Conservation (phyloP, 78 protist species). For the Dictyostelium firmibasis region DNA sequence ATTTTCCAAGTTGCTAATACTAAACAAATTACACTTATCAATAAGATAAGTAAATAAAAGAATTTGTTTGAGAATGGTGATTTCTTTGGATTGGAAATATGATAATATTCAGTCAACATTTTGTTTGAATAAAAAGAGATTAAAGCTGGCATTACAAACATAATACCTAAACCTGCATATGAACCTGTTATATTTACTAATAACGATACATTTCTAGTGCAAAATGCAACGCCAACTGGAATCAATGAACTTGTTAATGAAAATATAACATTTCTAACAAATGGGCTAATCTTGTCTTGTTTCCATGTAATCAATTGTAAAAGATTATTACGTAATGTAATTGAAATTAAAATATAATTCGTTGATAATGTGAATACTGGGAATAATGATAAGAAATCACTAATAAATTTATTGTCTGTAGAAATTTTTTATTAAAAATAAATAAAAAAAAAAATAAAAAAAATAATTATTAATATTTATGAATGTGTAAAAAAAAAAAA, state of each 20-base stretch:
- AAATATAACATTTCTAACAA: conserved; percentile 15
- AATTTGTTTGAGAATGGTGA: conserved; percentile 25
- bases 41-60: conserved; percentile 24
- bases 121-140: conserved; percentile 65
- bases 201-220: conserved; percentile 34
- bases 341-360: conserved; percentile 85
- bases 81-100: not conserved
- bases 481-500: not conserved
- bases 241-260: conserved; percentile 40
- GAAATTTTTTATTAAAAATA: no score
- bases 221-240: conserved; percentile 70
- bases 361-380: conserved; percentile 88
- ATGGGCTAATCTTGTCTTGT: not conserved
- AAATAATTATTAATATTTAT: no score
- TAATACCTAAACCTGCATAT: conserved; percentile 84
- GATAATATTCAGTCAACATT: not conserved
- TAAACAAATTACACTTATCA: conserved; percentile 31
- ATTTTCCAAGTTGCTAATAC: conserved; percentile 7
- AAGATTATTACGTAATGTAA: conserved; percentile 84
- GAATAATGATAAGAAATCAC: conserved; percentile 68
- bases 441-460: no score
- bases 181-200: conserved; percentile 81
- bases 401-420: conserved; percentile 56
- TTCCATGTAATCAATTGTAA: conserved; percentile 47
- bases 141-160: conserved; percentile 82